Evolutionary conservation across 495 filamentous ascomycete genomes (phyloP), one percentile per base, ranked within the genome.

Genomic region (Clavariopsis aquatica): DNA sequence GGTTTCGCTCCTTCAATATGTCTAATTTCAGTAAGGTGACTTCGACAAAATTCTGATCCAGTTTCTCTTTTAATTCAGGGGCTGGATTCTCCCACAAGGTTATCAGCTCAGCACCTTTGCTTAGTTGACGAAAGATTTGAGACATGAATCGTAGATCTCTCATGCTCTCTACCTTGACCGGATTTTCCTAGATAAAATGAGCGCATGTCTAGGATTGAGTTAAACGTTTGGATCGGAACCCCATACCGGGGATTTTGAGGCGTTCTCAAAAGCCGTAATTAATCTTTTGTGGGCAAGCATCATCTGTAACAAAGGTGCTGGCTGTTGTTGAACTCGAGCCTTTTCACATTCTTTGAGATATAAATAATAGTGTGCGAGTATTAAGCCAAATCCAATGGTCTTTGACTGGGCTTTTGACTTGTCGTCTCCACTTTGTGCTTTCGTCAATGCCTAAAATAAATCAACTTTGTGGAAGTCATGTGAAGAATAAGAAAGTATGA

Each of bases 121-220:
- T 15, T 24, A 62, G 64, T 15, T 41, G 51, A 20, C 8, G 1
- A 34, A 61, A 67, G 38, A 67, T 62, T 20, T 57, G 28, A 9
- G 52, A 24, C 57, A 62, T 62, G 52, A 67, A 62, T 5, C 58
- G 57, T 17, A 66, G 38, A 61, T 66, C 63, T 15, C 63, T 47
- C 55, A 60, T 66, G 29, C 58, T 49, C 20, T 60, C 12, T 10
- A 66, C 27, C 22, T 41, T 49, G 43, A 49, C 36, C 5, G 36
- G n/a, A 20, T 60, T 28, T 24, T 49, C 38, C 63, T 57, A 19
- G 8, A 45, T 38, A 23, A 7, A 4, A 31, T 66, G 13, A 66
- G 57, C 20, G 4, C 2, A 59, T 1, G 9, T 22, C 12, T 24
- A 15, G 6, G 1, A 24, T 23, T 5, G 12, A 2, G 4, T 49